These are phyloP conservation scores for Xylaria sp. DNA, from an alignment of 2,329 filamentous ascomycete genomes.

Conservation along the genomic window DNA sequence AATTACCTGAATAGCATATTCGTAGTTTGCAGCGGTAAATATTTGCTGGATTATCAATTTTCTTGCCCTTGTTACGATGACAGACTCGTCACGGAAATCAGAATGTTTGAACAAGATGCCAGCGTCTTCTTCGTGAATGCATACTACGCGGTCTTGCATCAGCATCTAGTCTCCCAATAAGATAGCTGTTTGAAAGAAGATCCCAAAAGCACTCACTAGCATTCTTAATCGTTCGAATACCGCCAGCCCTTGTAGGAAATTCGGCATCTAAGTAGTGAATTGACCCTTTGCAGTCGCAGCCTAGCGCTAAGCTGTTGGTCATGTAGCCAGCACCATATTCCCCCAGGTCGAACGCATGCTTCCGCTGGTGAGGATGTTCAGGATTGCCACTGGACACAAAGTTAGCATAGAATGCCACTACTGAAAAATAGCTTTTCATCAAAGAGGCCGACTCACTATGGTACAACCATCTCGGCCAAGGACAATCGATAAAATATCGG, in stretches of 20 bases:
- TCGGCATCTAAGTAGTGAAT: constrained; percentile 93
- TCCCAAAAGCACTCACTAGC: constrained; percentile 60
- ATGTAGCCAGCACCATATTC: constrained; percentile 87
- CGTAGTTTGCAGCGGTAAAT: constrained; percentile 96
- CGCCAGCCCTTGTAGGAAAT: constrained; percentile 82
- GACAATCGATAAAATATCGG: constrained; percentile 91
- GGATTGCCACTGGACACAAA: constrained; percentile 69
- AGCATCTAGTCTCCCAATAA: background rate
- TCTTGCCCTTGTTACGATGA: constrained; percentile 84
- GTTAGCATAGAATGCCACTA: constrained; percentile 24
- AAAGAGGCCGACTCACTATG: constrained; percentile 63
- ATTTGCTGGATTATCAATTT: constrained; percentile 91
- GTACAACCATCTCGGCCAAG: constrained; percentile 92
- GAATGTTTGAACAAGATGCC: constrained; percentile 95
- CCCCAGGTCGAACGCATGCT: constrained; percentile 83
- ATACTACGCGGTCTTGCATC: constrained; percentile 59
- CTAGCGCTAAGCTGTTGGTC: constrained; percentile 80
- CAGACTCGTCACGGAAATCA: constrained; percentile 90
- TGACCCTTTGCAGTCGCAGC: constrained; percentile 87
- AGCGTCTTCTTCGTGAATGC: constrained; percentile 92
- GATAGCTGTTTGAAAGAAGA: background rate
- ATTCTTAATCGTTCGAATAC: constrained; percentile 86
- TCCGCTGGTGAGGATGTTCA: constrained; percentile 81
- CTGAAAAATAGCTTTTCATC: background rate
- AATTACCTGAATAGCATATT: constrained; percentile 71